Base-by-base conservation (phyloP, 306 rosid genomes). In the Citrullus amarus region DNA sequence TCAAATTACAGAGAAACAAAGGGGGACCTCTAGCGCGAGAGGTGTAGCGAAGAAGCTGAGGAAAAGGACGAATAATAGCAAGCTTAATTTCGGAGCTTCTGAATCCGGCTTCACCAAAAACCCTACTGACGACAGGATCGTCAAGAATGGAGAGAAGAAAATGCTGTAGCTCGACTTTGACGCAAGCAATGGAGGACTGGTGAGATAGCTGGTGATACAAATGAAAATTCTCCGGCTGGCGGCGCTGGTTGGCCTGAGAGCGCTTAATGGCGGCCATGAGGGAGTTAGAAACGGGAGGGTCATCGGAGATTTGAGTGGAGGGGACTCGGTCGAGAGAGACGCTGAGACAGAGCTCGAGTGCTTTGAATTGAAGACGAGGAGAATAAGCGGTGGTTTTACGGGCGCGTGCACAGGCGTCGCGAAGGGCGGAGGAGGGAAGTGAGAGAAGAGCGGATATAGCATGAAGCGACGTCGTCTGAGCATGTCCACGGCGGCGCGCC, bases 181-280 rank as follows among this genome's bases (percentile, higher is more conserved):
- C 89, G 14, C 88, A 78, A 0, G 93, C 84, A 76, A 92, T 91
- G 6, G 97, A 87, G 28, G 96, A 86, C 53, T 90, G 96, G 36
- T 91, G 87, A 7, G 87, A 84, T 65, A 85, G 66, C 55, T 87
- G 92, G 25, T 88, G 96, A 81, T 86, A 89, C 39, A 90, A 83
- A 44, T 92, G 96, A 56, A 89, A 90, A 25, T 88, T 91, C 65
- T 96, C 98, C 0, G 99, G 99, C 78, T 92, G 98, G 0, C 98
- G 85, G 1, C 99, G 78, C 69, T 96, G 99, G 89, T 91, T 96
- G 4, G 99, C 98, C 76, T 96, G 99, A 4, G 99, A 96, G 8
- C 99, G 93, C 60, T 96, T 96, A 16, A 96, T 86, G 62, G 99
- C 99, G 0, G 99, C 99, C 99, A 91, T 92, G 86, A 96, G 93